Evolutionary conservation across 441 rosid genomes (phyloP), one percentile per base, ranked within the genome.

Genomic region (Gossypium aridum): DNA sequence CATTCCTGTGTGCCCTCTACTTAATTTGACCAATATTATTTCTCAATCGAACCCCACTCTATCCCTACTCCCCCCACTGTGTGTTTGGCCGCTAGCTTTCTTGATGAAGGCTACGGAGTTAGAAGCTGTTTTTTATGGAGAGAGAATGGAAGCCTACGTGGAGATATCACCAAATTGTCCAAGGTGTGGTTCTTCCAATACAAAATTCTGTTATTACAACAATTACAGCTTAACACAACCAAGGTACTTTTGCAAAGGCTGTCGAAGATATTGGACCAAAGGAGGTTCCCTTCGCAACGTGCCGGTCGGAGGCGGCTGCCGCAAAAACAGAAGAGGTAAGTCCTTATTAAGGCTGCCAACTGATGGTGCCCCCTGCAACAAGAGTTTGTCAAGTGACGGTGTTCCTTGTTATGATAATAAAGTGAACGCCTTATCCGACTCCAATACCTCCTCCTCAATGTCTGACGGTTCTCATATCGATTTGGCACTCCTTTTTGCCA

Each of bases 201-300:
- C 94, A 39, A 88, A 88, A 76, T 90, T 90, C 67, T 90, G 92
- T 68, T 90, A 90, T 70, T 88, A 90, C 90, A 90, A 90, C 84
- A 90, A 88, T 81, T 90, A 90, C 78, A 90, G 94, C 87, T 78
- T 88, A 78, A 83, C 89, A 12, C 93, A 91, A 54, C 96, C 93
- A 0, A 73, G 93, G 28, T 91, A 89, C 83, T 87, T 90, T 72
- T 91, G 96, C 81, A 91, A 91, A 71, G 89, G 87, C 70, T 91
- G 93, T 51, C 78, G 91, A 73, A 80, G 96, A 77, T 89, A 89
- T 63, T 91, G 96, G 96, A 91, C 93, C 16, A 86, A 84, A 60
- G 93, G 93, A 1, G 92, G 96, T 23, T 87, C 93, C 8, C 85
- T 89, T 8, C 55, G 93, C 67, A 91, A 87, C 39, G 86, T 91